phyloP scores from a whole-genome alignment of 352 stramenopile genomes.

The Pythium plurisporium region DNA sequence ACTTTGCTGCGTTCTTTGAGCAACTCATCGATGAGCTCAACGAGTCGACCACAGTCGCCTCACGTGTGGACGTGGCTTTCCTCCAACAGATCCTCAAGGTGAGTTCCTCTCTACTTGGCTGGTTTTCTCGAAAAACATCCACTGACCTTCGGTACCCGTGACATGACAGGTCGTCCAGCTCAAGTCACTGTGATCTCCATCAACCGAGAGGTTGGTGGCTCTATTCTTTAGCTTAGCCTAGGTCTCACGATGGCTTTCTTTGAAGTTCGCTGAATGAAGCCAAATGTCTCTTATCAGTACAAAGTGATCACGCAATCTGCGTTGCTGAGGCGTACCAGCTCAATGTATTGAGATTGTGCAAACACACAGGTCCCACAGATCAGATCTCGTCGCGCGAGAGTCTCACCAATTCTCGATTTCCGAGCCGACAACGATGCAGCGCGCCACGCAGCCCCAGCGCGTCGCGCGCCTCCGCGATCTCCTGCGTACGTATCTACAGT shows the following conservation, averaged over 20 bases:
- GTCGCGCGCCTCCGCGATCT: slow-evolving; percentile 46
- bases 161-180: not conserved
- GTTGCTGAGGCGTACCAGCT: slow-evolving; percentile 1
- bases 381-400: no score
- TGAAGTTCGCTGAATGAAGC: not conserved
- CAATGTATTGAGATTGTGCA: slow-evolving; percentile 19
- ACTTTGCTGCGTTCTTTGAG: slow-evolving; percentile 39
- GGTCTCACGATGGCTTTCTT: no score
- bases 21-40: slow-evolving; percentile 25
- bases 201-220: not conserved
- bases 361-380: slow-evolving; percentile 1
- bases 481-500: slow-evolving; percentile 21
- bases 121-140: no score
- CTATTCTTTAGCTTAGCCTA: not conserved
- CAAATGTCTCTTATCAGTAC: not conserved
- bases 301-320: slow-evolving; percentile 6
- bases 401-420: not conserved
- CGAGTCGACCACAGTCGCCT: slow-evolving; percentile 8
- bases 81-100: slow-evolving; percentile 27
- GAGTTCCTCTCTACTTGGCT: slow-evolving; percentile 51
- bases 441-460: slow-evolving; percentile 39
- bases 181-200: no score
- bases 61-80: slow-evolving; percentile 16
- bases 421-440: slow-evolving; percentile 11
- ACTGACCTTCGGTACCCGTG: no score